These are phyloP conservation scores for Teunomyces pallodes DNA, from an alignment of 805 yeast genomes.

Conservation along the genomic window DNA sequence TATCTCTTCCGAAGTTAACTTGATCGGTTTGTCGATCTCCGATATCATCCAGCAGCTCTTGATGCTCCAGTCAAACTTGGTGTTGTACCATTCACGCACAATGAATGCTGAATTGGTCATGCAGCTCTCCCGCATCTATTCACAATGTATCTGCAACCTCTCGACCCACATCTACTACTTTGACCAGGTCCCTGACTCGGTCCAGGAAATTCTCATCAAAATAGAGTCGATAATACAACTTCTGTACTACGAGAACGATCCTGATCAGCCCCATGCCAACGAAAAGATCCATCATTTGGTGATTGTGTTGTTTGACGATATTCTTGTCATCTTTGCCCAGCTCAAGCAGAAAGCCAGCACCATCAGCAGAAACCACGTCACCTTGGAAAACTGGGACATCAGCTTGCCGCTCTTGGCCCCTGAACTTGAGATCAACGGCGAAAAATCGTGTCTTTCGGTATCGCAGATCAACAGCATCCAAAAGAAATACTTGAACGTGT, in stretches of 20 bases:
- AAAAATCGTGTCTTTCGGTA: slow-evolving; percentile 14
- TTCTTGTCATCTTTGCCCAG: slow-evolving; percentile 27
- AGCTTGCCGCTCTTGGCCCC: slow-evolving; percentile 32
- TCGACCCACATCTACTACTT: slow-evolving; percentile 79
- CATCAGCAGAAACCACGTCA: slow-evolving; percentile 43
- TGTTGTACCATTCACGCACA: slow-evolving; percentile 20
- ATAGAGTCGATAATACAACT: slow-evolving; percentile 31
- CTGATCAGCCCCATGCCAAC: slow-evolving; percentile 6
- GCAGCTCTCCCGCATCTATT: slow-evolving; percentile 42
- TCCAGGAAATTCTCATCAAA: slow-evolving; percentile 60
- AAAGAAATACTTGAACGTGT: slow-evolving; percentile 36
- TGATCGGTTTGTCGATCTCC: slow-evolving; percentile 83
- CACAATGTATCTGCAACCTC: slow-evolving; percentile 63
- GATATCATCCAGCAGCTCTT: slow-evolving; percentile 68
- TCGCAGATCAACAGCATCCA: slow-evolving; percentile 34
- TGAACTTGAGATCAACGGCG: slow-evolving; percentile 14
- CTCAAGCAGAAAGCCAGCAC: slow-evolving; percentile 32
- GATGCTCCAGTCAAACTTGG: slow-evolving; percentile 43
- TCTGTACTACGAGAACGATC: slow-evolving; percentile 6
- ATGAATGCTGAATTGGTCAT: slow-evolving; percentile 19
- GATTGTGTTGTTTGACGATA: slow-evolving; percentile 28
- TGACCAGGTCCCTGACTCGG: slow-evolving; percentile 82
- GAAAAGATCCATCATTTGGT: slow-evolving; percentile 16
- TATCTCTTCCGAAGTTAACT: slow-evolving; percentile 72
- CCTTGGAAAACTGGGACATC: slow-evolving; percentile 43